These are phyloP conservation scores for Silybum marianum DNA, from an alignment of 129 eudicot genomes.

Conservation along the genomic window DNA sequence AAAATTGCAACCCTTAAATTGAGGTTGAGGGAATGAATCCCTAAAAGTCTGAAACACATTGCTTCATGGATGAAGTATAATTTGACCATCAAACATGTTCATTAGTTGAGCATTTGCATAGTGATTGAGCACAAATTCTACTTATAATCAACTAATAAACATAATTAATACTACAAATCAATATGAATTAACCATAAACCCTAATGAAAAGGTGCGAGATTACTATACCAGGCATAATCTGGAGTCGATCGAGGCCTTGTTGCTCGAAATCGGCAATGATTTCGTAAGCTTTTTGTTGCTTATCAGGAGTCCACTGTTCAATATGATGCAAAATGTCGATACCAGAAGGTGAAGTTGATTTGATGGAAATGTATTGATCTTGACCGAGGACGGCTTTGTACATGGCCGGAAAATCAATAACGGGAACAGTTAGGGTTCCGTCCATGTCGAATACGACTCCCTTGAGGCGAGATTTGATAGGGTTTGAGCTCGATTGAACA, in stretches of 20 bases:
- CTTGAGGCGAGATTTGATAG: constrained; percentile 55
- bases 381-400: constrained; percentile 83
- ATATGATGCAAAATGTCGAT: constrained; percentile 82
- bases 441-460: constrained; percentile 99
- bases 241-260: constrained; percentile 70
- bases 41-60: not conserved
- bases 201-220: not conserved
- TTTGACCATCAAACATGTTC: not conserved
- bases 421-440: constrained; percentile 97
- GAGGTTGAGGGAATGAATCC: not conserved
- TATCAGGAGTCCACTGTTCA: constrained; percentile 60
- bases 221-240: constrained; percentile 98
- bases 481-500: constrained; percentile 14
- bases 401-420: constrained; percentile 89
- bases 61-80: not conserved
- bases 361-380: constrained; percentile 51
- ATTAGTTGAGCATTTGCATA: not conserved
- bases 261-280: constrained; percentile 81
- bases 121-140: not conserved
- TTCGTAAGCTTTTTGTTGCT: constrained; percentile 65
- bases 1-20: not conserved
- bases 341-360: constrained; percentile 55
- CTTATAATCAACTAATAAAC: not conserved
- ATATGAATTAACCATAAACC: not conserved
- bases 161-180: not conserved